Evolutionary conservation across 345 rosid genomes (phyloP), one percentile per base, ranked within the genome.

Genomic region (Euphorbia peplus): DNA sequence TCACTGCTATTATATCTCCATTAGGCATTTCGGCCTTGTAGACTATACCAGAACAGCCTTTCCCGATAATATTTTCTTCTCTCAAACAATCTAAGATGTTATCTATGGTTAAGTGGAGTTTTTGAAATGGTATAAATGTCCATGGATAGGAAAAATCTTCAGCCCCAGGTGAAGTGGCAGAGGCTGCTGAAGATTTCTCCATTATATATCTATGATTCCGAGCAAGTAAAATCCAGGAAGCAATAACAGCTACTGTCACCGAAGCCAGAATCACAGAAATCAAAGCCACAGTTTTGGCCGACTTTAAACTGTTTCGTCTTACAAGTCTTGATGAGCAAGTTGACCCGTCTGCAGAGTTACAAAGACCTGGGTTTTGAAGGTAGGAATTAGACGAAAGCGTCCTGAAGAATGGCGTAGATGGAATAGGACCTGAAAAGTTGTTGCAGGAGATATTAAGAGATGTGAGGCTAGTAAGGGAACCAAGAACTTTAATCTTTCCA

Each of bases 131-230:
- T 60, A 91, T 95, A 79, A 91, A 95, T 1, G 97, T 89, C 97
- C 96, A 95, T 3, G 97, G 99, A 69, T 87, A 88, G 0, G 97
- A 95, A 73, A 91, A 91, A 67, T 95, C 99, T 51, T 95, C 98
- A 18, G 83, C 79, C 51, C 84, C 82, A 0, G 86, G 59, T 35
- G 74, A 60, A 11, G 84, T 73, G 5, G 81, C 73, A 19, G 78
- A 83, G 15, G 73, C 69, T 53, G 78, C 81, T 19, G 81, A 51
- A 52, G 88, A 73, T 73, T 89, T 93, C 51, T 87, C 86, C 4
- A 72, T 74, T 55, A 73, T 68, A 59, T 89, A 88, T 67, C 73
- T 80, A 61, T 81, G 87, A 68, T 85, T 91, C 54, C 96, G 70
- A n/a, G 81, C 67, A 56, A 88, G 75, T 68, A 89, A 39, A 59